Conservation (phyloP, 1,284 basidiomycete genomes). For the Moesziomyces globuligerus region DNA sequence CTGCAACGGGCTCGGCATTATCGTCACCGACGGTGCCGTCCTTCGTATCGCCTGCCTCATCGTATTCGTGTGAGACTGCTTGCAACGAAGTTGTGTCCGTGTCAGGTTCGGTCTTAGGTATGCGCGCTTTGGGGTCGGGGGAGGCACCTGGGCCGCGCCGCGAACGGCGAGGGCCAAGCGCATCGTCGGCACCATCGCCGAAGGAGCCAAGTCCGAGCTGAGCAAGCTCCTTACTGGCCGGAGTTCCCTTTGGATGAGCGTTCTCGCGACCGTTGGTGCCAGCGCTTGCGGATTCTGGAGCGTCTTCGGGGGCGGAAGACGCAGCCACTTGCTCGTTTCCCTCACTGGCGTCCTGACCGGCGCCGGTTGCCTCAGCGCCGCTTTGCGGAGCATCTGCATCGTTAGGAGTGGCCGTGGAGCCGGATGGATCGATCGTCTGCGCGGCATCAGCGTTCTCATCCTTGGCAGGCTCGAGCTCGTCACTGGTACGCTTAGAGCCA, state of each 20-base stretch:
- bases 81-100: constrained; percentile 13
- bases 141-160: constrained; percentile 44
- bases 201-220: constrained; percentile 47
- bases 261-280: constrained; percentile 4
- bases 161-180: constrained; percentile 42
- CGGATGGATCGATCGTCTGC: constrained; percentile 9
- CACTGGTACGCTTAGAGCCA: constrained; percentile 38
- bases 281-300: constrained; percentile 3
- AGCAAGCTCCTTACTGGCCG: constrained; percentile 51
- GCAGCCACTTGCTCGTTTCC: constrained; percentile 2
- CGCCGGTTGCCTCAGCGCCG: not conserved
- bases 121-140: constrained; percentile 30
- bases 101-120: constrained; percentile 36
- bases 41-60: not conserved
- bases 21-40: constrained; percentile 1
- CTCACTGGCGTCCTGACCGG: not conserved
- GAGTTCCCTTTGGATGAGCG: constrained; percentile 12
- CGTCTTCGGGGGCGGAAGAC: constrained; percentile 3
- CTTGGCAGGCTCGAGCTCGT: constrained; percentile 20
- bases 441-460: constrained; percentile 5
- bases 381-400: not conserved
- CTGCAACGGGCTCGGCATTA: not conserved
- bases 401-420: not conserved
- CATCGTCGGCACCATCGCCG: constrained; percentile 45
- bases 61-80: constrained; percentile 1